Conservation (phyloP, 768 basidiomycete genomes). For the Amanita thiersii region DNA sequence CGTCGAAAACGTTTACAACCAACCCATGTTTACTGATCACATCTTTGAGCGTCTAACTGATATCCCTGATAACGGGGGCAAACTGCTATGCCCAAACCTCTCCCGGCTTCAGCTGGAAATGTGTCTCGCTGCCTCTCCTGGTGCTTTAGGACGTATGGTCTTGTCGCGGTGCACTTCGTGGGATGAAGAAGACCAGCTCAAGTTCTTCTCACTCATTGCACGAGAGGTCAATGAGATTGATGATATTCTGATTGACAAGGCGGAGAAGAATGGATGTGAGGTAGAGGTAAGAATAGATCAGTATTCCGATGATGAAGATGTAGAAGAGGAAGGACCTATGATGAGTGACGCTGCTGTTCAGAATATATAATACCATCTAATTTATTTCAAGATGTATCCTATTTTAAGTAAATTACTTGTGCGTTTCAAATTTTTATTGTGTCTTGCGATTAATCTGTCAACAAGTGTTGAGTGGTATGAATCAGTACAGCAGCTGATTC, state of each 20-base stretch:
- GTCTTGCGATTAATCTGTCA: too few relatives aligned
- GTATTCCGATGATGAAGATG: too few relatives aligned
- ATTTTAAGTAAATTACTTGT: too few relatives aligned
- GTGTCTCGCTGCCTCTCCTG: slow-evolving; percentile 2
- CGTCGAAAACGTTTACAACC: background rate
- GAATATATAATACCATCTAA: too few relatives aligned
- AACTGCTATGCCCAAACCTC: slow-evolving; percentile 1
- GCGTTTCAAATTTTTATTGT: too few relatives aligned
- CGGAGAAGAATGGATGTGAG: background rate
- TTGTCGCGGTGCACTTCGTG: slow-evolving; percentile 1
- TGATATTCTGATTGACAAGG: background rate
- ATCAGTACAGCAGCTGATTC: too few relatives aligned
- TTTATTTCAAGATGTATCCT: too few relatives aligned
- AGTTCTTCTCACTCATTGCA: background rate
- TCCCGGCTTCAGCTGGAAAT: background rate
- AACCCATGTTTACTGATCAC: slow-evolving; percentile 3
- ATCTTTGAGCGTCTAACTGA: background rate
- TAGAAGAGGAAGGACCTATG: too few relatives aligned
- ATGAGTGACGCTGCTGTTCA: too few relatives aligned
- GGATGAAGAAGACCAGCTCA: slow-evolving; percentile 1
- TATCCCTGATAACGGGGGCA: background rate
- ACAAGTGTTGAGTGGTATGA: too few relatives aligned
- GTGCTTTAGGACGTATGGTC: slow-evolving; percentile 1
- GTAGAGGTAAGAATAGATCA: background rate
- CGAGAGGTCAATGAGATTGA: background rate